Evolutionary conservation across 2,329 filamentous ascomycete genomes (phyloP).

Genomic region (Tolypocladium cylindrosporum): DNA sequence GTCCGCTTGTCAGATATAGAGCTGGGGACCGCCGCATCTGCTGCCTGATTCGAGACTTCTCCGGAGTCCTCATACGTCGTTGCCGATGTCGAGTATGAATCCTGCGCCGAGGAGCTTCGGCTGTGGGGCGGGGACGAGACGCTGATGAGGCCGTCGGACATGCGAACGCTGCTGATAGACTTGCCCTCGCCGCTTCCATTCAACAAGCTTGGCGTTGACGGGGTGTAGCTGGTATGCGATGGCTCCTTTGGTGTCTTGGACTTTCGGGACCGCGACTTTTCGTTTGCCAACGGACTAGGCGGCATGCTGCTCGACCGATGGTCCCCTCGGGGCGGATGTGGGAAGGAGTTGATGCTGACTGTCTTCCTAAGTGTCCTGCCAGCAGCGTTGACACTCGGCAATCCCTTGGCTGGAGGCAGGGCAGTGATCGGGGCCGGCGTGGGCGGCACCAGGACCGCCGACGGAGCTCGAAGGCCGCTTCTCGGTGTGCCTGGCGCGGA

Average conservation of each 20-base stretch:
- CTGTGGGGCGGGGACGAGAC: constrained; percentile 79
- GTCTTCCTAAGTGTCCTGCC: constrained; percentile 72
- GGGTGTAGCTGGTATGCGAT: constrained; percentile 36
- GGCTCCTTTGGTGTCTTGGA: constrained; percentile 46
- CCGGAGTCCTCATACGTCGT: constrained; percentile 77
- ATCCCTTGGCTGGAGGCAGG: constrained; percentile 45
- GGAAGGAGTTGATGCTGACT: constrained; percentile 89
- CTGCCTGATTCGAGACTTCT: constrained; percentile 35
- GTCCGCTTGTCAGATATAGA: constrained; percentile 31
- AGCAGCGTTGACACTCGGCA: constrained; percentile 44
- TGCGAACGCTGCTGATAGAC: constrained; percentile 55
- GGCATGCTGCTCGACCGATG: constrained; percentile 50
- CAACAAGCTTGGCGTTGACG: constrained; percentile 59
- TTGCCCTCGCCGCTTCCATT: constrained; percentile 73
- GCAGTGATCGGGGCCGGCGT: constrained; percentile 42
- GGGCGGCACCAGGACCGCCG: constrained; percentile 40
- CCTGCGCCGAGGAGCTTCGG: constrained; percentile 82
- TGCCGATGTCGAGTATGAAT: constrained; percentile 82
- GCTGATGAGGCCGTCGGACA: constrained; percentile 66
- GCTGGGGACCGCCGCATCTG: constrained; percentile 19
- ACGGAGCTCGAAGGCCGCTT: constrained; percentile 49
- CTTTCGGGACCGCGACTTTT: constrained; percentile 39
- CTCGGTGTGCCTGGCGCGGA: constrained; percentile 39
- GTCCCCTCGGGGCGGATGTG: constrained; percentile 69
- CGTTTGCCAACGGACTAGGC: constrained; percentile 47